These are phyloP conservation scores for Scutellaria galericulata DNA, from an alignment of 257 asterid species.

Conservation along the genomic window DNA sequence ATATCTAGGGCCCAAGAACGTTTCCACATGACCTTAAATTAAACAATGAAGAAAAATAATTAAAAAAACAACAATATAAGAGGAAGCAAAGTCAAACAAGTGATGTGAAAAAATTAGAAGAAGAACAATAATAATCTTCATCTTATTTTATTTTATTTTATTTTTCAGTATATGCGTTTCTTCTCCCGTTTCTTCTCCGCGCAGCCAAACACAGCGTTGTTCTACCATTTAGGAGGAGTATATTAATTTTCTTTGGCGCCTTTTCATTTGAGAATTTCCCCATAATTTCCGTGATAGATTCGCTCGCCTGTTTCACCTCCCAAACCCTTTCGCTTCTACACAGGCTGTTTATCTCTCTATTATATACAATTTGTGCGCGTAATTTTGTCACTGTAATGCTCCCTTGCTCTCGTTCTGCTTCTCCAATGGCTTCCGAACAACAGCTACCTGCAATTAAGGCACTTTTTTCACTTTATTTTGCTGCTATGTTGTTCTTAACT, in stretches of 20 bases:
- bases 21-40: too few species aligned
- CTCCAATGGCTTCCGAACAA: slow-evolving; percentile 68
- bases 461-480: slow-evolving; percentile 5
- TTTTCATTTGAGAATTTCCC: slow-evolving; percentile 38
- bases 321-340: slow-evolving; percentile 20
- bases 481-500: neutral
- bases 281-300: slow-evolving; percentile 37
- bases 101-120: neutral
- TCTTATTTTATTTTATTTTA: neutral
- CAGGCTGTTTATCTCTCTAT: neutral
- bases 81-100: neutral
- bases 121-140: neutral
- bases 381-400: slow-evolving; percentile 26
- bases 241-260: slow-evolving; percentile 59
- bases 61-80: too few species aligned
- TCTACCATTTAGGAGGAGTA: slow-evolving; percentile 28
- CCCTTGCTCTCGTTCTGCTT: slow-evolving; percentile 20
- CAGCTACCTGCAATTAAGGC: slow-evolving; percentile 75
- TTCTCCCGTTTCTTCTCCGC: neutral
- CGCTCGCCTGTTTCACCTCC: slow-evolving; percentile 40
- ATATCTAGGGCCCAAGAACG: too few species aligned
- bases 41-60: too few species aligned
- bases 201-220: slow-evolving; percentile 39
- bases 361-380: slow-evolving; percentile 30
- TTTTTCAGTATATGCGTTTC: neutral